Conservation (phyloP, 306 rosid genomes). For the Carpinus viminea region DNA sequence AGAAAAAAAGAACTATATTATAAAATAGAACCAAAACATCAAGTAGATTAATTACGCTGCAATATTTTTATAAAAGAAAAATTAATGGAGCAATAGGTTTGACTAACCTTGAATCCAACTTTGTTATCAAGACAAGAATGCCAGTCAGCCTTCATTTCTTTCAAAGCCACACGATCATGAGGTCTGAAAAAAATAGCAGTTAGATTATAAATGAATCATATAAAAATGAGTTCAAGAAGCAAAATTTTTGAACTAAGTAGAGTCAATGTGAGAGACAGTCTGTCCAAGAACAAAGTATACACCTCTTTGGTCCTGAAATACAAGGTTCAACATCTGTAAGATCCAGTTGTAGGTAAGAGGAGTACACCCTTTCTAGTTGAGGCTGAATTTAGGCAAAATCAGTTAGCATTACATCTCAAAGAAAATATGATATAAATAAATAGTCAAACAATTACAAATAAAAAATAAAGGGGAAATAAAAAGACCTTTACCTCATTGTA, state of each 20-base stretch:
- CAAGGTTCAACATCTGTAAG: conserved; percentile 85
- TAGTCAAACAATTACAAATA: neutral
- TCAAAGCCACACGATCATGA: conserved; percentile 84
- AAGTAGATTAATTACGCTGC: neutral
- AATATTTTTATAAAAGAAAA: neutral
- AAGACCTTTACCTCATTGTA: conserved; percentile 65
- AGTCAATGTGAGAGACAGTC: neutral
- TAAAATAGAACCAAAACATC: neutral
- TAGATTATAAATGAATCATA: neutral
- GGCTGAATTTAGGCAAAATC: conserved; percentile 54
- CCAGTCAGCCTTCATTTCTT: conserved; percentile 94
- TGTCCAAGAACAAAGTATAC: conserved; percentile 14
- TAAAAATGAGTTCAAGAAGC: conserved; percentile 17
- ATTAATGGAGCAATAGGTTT: neutral
- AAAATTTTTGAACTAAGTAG: conserved; percentile 4
- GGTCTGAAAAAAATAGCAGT: conserved; percentile 51
- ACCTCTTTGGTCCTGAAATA: conserved; percentile 97
- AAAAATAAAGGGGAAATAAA: neutral
- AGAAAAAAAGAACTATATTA: neutral
- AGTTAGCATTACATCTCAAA: conserved; percentile 33
- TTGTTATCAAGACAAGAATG: conserved; percentile 86
- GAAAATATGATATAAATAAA: neutral
- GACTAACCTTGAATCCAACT: conserved; percentile 93
- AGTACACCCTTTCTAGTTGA: conserved; percentile 84
- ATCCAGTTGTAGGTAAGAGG: conserved; percentile 84